Evolutionary conservation across 106 monocot genomes (phyloP).

Genomic region (Narthecium ossifragum): DNA sequence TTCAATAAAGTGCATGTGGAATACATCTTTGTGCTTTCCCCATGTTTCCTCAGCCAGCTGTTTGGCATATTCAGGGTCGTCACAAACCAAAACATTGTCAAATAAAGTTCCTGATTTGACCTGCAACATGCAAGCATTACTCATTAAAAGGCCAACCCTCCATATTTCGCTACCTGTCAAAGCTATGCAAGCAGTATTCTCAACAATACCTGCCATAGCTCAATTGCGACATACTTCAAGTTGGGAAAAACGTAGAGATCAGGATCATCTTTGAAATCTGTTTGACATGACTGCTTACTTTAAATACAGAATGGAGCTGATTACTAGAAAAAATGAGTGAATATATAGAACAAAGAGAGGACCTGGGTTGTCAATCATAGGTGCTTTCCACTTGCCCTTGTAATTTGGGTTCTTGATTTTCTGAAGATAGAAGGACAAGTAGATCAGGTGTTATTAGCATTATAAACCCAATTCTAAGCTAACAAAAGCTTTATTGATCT

Average conservation of each 20-base stretch:
- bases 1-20: background rate
- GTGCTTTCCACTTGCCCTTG: conserved; percentile 88
- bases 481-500: too few relatives aligned
- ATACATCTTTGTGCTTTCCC: conserved; percentile 81
- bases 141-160: conserved; percentile 36
- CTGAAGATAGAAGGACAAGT: conserved; percentile 1
- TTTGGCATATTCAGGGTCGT: conserved; percentile 78
- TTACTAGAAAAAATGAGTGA: too few relatives aligned
- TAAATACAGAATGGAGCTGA: too few relatives aligned
- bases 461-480: too few relatives aligned
- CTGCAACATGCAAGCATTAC: conserved; percentile 15
- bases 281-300: background rate
- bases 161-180: too few relatives aligned
- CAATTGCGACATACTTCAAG: conserved; percentile 67
- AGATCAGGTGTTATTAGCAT: background rate
- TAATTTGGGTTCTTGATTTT: conserved; percentile 78
- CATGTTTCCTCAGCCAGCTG: conserved; percentile 80
- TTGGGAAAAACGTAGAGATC: conserved; percentile 56
- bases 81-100: conserved; percentile 68
- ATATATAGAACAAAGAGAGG: conserved; percentile 3
- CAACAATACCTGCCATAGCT: conserved; percentile 52
- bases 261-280: conserved; percentile 83
- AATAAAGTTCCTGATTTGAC: conserved; percentile 84
- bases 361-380: conserved; percentile 95
- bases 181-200: background rate